These are phyloP conservation scores for Penicillium sp. DNA, from an alignment of 2,329 filamentous ascomycete species.

Conservation along the genomic window DNA sequence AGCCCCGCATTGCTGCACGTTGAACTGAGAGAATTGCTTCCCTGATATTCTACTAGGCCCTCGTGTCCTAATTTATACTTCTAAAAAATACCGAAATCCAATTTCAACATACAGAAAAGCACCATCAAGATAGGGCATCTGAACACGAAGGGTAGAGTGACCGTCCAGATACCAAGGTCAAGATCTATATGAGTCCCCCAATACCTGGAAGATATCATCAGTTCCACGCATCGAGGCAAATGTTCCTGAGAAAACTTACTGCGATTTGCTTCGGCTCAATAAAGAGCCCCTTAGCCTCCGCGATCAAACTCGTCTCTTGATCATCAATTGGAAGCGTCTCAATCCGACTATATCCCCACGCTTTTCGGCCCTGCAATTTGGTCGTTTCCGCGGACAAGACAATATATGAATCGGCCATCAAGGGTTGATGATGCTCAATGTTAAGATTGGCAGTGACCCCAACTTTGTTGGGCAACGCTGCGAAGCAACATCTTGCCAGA, in stretches of 20 bases:
- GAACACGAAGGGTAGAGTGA: background rate
- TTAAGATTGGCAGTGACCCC: constrained; percentile 82
- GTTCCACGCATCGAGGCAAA: background rate
- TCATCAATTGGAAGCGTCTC: constrained; percentile 73
- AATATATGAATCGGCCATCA: constrained; percentile 73
- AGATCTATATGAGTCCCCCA: constrained; percentile 2
- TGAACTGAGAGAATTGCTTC: background rate
- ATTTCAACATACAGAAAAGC: background rate
- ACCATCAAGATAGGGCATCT: background rate
- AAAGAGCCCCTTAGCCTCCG: constrained; percentile 83
- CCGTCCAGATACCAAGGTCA: background rate
- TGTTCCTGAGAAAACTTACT: constrained; percentile 56
- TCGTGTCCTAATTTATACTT: too few species aligned
- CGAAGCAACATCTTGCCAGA: constrained; percentile 83
- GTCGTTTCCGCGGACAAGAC: constrained; percentile 78
- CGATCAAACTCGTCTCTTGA: constrained; percentile 70
- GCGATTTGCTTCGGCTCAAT: constrained; percentile 83
- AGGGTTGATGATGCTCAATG: constrained; percentile 79
- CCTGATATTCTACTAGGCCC: background rate
- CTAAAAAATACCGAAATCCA: too few species aligned
- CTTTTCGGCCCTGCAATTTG: constrained; percentile 88
- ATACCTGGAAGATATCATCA: background rate
- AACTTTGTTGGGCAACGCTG: constrained; percentile 79
- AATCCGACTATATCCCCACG: constrained; percentile 85
- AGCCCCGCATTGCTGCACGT: background rate